phyloP scores from a whole-genome alignment of 2,329 filamentous ascomycete species.

The Trichoderma guizhouense region DNA sequence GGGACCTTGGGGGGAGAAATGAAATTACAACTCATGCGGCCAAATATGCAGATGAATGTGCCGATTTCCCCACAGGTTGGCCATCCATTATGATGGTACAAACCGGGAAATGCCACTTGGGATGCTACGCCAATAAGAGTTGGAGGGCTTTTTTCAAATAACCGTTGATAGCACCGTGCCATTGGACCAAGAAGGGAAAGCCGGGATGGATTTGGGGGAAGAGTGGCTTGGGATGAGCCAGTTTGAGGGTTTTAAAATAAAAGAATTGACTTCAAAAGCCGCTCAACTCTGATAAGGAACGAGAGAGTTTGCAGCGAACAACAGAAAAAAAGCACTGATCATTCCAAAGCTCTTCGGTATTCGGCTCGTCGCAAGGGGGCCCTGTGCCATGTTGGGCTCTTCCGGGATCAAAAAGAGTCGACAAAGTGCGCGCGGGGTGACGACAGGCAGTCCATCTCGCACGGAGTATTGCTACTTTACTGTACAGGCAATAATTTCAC shows the following conservation, averaged over 20 bases:
- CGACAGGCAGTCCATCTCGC: not conserved
- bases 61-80: slow-evolving; percentile 1
- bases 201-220: not conserved
- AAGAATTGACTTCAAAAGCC: not conserved
- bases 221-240: not conserved
- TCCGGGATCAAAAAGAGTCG: not conserved
- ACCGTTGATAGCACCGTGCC: slow-evolving; percentile 10
- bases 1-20: not conserved
- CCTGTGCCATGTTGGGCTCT: not conserved
- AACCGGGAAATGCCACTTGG: not conserved
- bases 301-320: not conserved
- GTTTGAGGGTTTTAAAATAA: not conserved
- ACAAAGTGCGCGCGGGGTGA: not conserved
- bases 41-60: not conserved
- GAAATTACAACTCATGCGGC: not conserved
- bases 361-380: not conserved
- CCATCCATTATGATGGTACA: not conserved
- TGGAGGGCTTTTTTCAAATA: slow-evolving; percentile 11
- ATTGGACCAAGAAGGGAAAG: not conserved
- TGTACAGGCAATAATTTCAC: not conserved
- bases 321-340: not conserved
- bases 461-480: not conserved
- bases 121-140: not conserved
- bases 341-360: not conserved
- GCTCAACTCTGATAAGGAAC: not conserved